Evolutionary conservation across 768 basidiomycete genomes (phyloP).

Genomic region (Gyrodon lividus): DNA sequence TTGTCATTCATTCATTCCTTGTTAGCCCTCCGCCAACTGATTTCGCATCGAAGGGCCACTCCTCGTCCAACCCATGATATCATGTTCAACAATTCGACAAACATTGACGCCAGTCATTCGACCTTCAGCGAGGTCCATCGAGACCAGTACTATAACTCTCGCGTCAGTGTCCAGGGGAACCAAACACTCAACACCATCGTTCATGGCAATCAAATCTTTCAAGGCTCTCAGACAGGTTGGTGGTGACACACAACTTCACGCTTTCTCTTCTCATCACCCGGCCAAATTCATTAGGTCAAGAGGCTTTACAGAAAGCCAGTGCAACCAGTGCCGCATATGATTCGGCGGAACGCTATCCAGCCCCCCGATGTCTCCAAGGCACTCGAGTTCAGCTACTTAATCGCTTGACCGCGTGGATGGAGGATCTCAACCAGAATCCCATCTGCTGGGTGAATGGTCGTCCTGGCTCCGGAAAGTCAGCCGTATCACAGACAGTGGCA

Average conservation of each 20-base stretch:
- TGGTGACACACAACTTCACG: no score
- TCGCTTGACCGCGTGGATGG: slow-evolving; percentile 6
- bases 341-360: slow-evolving; percentile 10
- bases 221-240: slow-evolving; percentile 2
- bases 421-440: background rate
- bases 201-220: slow-evolving; percentile 15
- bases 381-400: slow-evolving; percentile 13
- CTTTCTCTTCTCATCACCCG: background rate
- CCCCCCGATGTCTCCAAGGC: slow-evolving; percentile 9
- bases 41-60: no score
- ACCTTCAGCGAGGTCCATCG: slow-evolving; percentile 18
- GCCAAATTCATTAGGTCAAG: background rate
- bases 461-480: slow-evolving; percentile 24
- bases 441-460: slow-evolving; percentile 22
- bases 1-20: no score
- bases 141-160: slow-evolving; percentile 10
- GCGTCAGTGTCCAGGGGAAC: slow-evolving; percentile 6
- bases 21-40: no score
- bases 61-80: no score
- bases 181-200: slow-evolving; percentile 16
- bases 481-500: slow-evolving; percentile 32
- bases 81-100: slow-evolving; percentile 19
- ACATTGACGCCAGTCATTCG: slow-evolving; percentile 16
- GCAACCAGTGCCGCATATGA: slow-evolving; percentile 11
- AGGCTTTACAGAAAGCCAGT: slow-evolving; percentile 12